Evolutionary conservation across 805 yeast genomes (phyloP).

Genomic region (Phaffomyces thermotolerans): DNA sequence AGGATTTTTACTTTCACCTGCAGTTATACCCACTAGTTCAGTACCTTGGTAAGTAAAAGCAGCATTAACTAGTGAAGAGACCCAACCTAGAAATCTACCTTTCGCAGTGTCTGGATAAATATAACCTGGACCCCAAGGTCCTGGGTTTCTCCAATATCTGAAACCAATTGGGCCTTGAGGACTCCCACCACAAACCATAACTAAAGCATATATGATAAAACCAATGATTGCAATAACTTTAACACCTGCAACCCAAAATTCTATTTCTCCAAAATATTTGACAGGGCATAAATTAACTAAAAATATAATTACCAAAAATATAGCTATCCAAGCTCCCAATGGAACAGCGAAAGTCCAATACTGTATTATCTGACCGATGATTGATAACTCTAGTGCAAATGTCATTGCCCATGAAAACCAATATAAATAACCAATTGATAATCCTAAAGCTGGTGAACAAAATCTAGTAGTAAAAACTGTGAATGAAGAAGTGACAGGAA

Average conservation of each 20-base stretch:
- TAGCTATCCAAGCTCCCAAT: conserved; percentile 62
- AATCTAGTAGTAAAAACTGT: conserved; percentile 65
- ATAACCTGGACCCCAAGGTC: conserved; percentile 66
- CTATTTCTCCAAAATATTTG: conserved; percentile 64
- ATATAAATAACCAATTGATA: conserved; percentile 64
- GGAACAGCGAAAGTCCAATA: conserved; percentile 70
- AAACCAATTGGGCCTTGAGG: conserved; percentile 64
- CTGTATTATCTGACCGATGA: conserved; percentile 57
- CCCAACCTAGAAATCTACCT: conserved; percentile 62
- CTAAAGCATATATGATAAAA: conserved; percentile 55
- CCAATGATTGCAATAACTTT: conserved; percentile 69
- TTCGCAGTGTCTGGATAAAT: conserved; percentile 41
- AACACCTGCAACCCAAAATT: conserved; percentile 64
- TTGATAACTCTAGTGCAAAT: conserved; percentile 65
- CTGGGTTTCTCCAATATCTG: conserved; percentile 76
- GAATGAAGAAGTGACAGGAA: conserved; percentile 64
- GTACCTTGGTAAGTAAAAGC: conserved; percentile 79
- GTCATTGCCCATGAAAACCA: conserved; percentile 78
- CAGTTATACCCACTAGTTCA: conserved; percentile 67
- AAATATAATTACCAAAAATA: conserved; percentile 53
- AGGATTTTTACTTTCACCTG: conserved; percentile 69
- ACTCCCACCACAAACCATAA: conserved; percentile 75
- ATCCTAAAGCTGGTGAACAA: conserved; percentile 62
- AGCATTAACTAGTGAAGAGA: conserved; percentile 60
- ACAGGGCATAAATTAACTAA: conserved; percentile 58